These are phyloP conservation scores for Lecanosticta acicola DNA, from an alignment of 2,329 filamentous ascomycete species.

Conservation along the genomic window DNA sequence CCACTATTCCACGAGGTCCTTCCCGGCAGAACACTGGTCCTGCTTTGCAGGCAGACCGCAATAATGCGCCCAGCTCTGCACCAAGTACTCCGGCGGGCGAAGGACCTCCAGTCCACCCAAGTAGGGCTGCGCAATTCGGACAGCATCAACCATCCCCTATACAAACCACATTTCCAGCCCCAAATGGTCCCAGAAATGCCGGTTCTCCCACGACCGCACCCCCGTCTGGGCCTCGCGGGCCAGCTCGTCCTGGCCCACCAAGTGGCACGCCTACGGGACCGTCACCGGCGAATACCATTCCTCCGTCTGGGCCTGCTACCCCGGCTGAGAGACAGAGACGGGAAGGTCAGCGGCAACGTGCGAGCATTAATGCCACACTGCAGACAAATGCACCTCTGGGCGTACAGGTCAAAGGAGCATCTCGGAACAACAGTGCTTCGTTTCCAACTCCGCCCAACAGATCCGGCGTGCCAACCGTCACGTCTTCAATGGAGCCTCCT, in stretches of 20 bases:
- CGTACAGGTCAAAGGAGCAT: constrained; percentile 29
- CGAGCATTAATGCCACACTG: constrained; percentile 26
- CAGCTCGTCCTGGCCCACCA: constrained; percentile 16
- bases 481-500: constrained; percentile 22
- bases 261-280: constrained; percentile 28
- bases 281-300: constrained; percentile 19
- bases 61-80: constrained; percentile 20
- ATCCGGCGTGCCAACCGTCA: constrained; percentile 8
- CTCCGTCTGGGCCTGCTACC: constrained; percentile 29
- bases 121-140: constrained; percentile 22
- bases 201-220: constrained; percentile 27
- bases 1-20: constrained; percentile 15
- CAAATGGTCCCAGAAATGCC: constrained; percentile 19
- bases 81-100: constrained; percentile 23
- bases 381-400: constrained; percentile 11
- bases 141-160: constrained; percentile 23
- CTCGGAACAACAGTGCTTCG: constrained; percentile 22
- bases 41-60: constrained; percentile 17
- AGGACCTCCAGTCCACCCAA: constrained; percentile 28
- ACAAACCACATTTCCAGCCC: constrained; percentile 21
- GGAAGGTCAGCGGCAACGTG: constrained; percentile 19
- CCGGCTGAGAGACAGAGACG: constrained; percentile 19
- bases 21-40: constrained; percentile 15
- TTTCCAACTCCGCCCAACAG: constrained; percentile 9
- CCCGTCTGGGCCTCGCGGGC: constrained; percentile 26